Evolutionary conservation across 495 filamentous ascomycete species (phyloP).

Genomic region (Thozetella sp.): DNA sequence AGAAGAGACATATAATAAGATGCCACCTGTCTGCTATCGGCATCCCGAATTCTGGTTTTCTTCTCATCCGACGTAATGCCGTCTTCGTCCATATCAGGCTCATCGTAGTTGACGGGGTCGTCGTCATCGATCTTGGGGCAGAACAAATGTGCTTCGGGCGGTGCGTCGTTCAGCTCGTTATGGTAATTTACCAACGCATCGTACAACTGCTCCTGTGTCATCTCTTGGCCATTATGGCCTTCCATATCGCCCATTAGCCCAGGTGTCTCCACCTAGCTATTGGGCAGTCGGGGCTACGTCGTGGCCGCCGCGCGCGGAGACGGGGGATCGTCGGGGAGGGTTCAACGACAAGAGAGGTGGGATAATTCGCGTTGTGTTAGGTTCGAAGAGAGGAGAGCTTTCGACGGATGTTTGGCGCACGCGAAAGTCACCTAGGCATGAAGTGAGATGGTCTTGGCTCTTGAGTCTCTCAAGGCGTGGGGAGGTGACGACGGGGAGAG

Average conservation of each 20-base stretch:
- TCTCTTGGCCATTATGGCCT: not conserved
- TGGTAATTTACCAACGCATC: slow-evolving; percentile 23
- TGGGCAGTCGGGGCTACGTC: not conserved
- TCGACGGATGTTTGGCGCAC: no score
- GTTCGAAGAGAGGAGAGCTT: no score
- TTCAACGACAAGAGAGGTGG: no score
- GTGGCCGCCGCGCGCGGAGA: not conserved
- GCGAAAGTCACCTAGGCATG: no score
- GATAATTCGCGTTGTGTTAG: no score
- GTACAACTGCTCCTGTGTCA: slow-evolving; percentile 12
- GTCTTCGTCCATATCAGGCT: slow-evolving; percentile 36
- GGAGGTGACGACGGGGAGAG: no score
- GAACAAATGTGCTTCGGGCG: slow-evolving; percentile 36
- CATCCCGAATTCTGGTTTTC: slow-evolving; percentile 45
- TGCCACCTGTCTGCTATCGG: slow-evolving; percentile 50
- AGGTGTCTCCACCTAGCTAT: not conserved
- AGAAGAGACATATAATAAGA: slow-evolving; percentile 67
- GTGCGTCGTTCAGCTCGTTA: slow-evolving; percentile 24
- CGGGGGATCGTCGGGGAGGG: no score
- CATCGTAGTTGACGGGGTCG: slow-evolving; percentile 55
- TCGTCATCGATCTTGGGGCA: slow-evolving; percentile 43
- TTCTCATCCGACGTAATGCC: slow-evolving; percentile 33
- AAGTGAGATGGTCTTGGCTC: no score
- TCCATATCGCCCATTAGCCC: slow-evolving; percentile 18
- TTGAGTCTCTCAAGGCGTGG: no score